These are phyloP conservation scores for Umbelopsis sp. DNA, from an alignment of 371 early-diverging fungal genomes.

Conservation along the genomic window DNA sequence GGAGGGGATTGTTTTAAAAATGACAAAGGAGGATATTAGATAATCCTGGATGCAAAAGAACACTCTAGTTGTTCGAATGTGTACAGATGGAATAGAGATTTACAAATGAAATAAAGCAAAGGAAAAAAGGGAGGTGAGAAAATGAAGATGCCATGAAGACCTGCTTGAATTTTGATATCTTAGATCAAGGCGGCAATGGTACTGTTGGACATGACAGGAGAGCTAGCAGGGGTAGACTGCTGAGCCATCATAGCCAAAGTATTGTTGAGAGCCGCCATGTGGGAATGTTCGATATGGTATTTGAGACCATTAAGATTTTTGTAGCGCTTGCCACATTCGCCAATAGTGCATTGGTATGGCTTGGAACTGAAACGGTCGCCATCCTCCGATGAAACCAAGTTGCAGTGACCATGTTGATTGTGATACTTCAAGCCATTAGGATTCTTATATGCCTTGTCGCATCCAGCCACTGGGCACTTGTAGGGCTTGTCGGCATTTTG, in stretches of 20 bases:
- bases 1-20: background rate
- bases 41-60: constrained; percentile 13
- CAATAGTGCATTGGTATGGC: constrained; percentile 70
- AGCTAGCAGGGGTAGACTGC: constrained; percentile 14
- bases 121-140: background rate
- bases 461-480: constrained; percentile 87
- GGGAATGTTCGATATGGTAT: constrained; percentile 92
- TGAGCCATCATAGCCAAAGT: constrained; percentile 37
- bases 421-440: constrained; percentile 98
- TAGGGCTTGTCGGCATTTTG: constrained; percentile 72
- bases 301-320: constrained; percentile 96
- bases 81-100: constrained; percentile 18
- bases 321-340: constrained; percentile 49
- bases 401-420: constrained; percentile 84
- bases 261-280: constrained; percentile 59
- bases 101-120: constrained; percentile 6
- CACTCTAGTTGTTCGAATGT: background rate
- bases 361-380: constrained; percentile 62
- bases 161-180: background rate
- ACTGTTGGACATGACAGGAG: constrained; percentile 14
- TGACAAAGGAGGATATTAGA: background rate
- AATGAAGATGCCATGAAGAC: background rate
- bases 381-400: constrained; percentile 46
- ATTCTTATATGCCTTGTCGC: constrained; percentile 98
- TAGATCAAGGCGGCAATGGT: constrained; percentile 8